A percentile compares a stretch with the other conserved stretches of the same genome.
phyloP scores from a whole-genome alignment of 2,329 filamentous ascomycete genomes.

The Metarhizium album region DNA sequence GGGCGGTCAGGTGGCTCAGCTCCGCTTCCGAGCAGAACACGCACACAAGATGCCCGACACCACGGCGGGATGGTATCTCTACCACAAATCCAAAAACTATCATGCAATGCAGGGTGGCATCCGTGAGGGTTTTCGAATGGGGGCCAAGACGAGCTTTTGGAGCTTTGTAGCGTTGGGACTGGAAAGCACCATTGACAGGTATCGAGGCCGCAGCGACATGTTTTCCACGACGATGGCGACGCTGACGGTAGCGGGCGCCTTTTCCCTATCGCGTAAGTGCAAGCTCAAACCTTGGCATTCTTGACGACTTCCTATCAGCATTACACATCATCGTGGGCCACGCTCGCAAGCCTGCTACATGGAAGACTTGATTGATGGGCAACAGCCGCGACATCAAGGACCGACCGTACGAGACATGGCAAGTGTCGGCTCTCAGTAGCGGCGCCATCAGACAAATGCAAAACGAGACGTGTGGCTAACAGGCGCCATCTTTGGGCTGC shows the following conservation, averaged over 20 bases:
- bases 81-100: slow-evolving; percentile 98
- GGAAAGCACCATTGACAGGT: slow-evolving; percentile 65
- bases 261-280: slow-evolving; percentile 72
- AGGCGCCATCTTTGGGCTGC: slow-evolving; percentile 18
- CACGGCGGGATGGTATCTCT: slow-evolving; percentile 89
- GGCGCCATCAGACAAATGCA: not conserved
- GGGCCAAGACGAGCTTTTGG: slow-evolving; percentile 58
- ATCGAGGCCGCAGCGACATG: slow-evolving; percentile 60
- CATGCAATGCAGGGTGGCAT: slow-evolving; percentile 67
- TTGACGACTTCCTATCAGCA: no score
- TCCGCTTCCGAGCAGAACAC: slow-evolving; percentile 91
- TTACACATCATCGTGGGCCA: not conserved
- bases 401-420: slow-evolving; percentile 1
- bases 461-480: slow-evolving; percentile 12
- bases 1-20: slow-evolving; percentile 61
- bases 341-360: not conserved
- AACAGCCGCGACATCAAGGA: not conserved
- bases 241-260: slow-evolving; percentile 72
- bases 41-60: slow-evolving; percentile 82
- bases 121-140: slow-evolving; percentile 69
- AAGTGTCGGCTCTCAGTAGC: slow-evolving; percentile 10
- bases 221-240: slow-evolving; percentile 74
- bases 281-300: no score
- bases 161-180: slow-evolving; percentile 66
- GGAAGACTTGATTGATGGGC: no score